A percentile compares a stretch with the other conserved stretches of the same genome.
Evolutionary conservation across 371 early-diverging fungal genomes (phyloP).

Genomic region (Mucor ambiguus): DNA sequence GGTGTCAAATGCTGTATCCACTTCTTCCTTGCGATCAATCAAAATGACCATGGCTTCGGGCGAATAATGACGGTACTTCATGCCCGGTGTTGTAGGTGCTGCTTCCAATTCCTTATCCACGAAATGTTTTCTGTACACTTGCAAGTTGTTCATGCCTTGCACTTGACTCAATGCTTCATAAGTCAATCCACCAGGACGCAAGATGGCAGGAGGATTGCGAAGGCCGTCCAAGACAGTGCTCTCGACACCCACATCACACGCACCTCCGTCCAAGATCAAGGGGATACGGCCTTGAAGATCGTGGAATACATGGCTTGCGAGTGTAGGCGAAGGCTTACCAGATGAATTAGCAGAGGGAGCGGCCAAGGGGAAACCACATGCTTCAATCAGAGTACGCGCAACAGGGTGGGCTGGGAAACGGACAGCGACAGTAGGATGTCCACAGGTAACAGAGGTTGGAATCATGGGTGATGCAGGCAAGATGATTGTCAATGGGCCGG

Average conservation of each 20-base stretch:
- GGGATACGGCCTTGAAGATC: constrained; percentile 89
- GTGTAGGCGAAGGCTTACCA: constrained; percentile 96
- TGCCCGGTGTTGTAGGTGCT: constrained; percentile 96
- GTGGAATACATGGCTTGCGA: constrained; percentile 87
- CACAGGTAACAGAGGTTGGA: constrained; percentile 83
- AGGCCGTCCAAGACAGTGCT: constrained; percentile 94
- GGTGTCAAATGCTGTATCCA: constrained; percentile 1
- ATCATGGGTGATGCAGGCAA: constrained; percentile 75
- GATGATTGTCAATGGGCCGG: constrained; percentile 97
- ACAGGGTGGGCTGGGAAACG: constrained; percentile 95
- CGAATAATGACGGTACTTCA: constrained; percentile 99
- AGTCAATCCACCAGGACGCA: constrained; percentile 99
- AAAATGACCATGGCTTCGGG: constrained; percentile 89
- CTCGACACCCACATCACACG: constrained; percentile 94
- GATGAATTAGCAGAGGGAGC: constrained; percentile 99
- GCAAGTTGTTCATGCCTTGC: constrained; percentile 59
- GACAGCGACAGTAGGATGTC: constrained; percentile 90
- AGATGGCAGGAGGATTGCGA: constrained; percentile 73
- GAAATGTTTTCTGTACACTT: constrained; percentile 84
- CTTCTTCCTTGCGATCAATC: constrained; percentile 49
- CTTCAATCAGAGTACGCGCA: constrained; percentile 87
- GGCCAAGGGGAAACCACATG: constrained; percentile 92
- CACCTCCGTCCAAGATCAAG: constrained; percentile 92
- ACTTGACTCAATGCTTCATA: constrained; percentile 70
- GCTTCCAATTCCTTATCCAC: constrained; percentile 68